Percentiles rank a stretch among this genome's conserved stretches.
These are phyloP conservation scores for Rhodotorula sp. DNA, from an alignment of 1,284 basidiomycete species.

Conservation along the genomic window DNA sequence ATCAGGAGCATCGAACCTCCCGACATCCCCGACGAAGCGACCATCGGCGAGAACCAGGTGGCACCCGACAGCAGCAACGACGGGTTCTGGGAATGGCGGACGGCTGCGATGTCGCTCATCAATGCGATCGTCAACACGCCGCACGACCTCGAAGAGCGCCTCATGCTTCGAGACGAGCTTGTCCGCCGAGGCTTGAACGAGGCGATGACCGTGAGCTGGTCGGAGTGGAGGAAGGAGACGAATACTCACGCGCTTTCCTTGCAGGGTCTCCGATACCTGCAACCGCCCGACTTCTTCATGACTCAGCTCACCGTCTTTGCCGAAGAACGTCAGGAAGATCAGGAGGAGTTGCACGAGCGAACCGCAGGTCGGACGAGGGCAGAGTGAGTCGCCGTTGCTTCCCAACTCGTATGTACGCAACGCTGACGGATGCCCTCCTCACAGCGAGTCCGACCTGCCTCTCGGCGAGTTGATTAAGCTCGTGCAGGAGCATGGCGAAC, in stretches of 20 bases:
- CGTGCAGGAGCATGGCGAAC: constrained; percentile 44
- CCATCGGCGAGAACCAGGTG: constrained; percentile 52
- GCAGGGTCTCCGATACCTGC: constrained; percentile 69
- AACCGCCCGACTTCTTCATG: constrained; percentile 69
- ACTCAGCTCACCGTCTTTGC: constrained; percentile 76
- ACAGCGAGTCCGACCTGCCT: constrained; percentile 11
- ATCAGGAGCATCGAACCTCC: constrained; percentile 65
- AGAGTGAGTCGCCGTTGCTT: background rate
- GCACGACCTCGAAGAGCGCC: constrained; percentile 71
- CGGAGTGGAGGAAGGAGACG: background rate
- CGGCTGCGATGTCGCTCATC: constrained; percentile 70
- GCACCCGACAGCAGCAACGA: constrained; percentile 55
- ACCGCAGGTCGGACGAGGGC: constrained; percentile 18
- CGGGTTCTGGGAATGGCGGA: constrained; percentile 76
- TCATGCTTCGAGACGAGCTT: constrained; percentile 76
- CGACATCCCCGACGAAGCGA: constrained; percentile 5
- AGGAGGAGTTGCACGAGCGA: constrained; percentile 57
- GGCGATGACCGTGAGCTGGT: constrained; percentile 68
- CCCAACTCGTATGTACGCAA: background rate
- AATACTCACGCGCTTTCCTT: background rate
- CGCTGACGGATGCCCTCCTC: too few species aligned
- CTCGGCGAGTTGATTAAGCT: constrained; percentile 36
- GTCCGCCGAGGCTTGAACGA: constrained; percentile 76
- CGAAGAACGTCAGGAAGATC: constrained; percentile 82
- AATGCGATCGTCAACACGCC: constrained; percentile 78